Base-by-base conservation (phyloP, 495 filamentous ascomycete species). In the Cercophora sp. region DNA sequence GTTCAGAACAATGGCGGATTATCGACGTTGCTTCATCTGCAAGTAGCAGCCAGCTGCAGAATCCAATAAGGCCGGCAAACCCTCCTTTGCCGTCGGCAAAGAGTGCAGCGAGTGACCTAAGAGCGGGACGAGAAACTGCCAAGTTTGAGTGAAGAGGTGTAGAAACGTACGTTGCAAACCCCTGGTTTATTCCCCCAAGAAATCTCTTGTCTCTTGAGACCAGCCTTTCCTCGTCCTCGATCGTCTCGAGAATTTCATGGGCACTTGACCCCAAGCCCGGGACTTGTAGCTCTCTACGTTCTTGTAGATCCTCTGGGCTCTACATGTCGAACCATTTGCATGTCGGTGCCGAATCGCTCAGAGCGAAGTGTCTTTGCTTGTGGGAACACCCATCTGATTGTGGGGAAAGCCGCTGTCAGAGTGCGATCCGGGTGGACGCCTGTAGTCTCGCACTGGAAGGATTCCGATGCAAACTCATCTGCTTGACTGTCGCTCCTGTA, bases 241-340 rank as follows among this genome's bases (percentile, higher is more conserved):
- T 43, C 15, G 24, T 23, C 13, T 42, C 3, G 41, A 24, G 6
- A 29, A 55, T 4, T 13, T 13, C 18, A 18, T 41, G 20, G 25
- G 49, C 34, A 25, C 43, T 48, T 23, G 31, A 29, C 4, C 18
- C 10, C 15, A 55, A 15, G 5, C 52, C 52, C 13, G 44, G 44
- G 15, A 41, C 24, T 43, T 55, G 52, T 4, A 55, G 9, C 34
- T 55, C 52, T 22, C 31, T 48, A 15, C 52, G 44, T 18, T 55
- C 52, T 22, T 41, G 36, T 22, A 34, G 10, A 22, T 42, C 19
- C 19, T 55, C 43, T 8, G 32, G 16, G 23, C 44, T 19, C 52
- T 44, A 48, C 32, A 55, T 49, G 35, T 55, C 52, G 44, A 55
- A 55, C 52, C 52, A 55, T 26, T 55, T 32, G 34, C 34, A 55